phyloP scores from a whole-genome alignment of 2,329 filamentous ascomycete species.

The Capronia epimyces region DNA sequence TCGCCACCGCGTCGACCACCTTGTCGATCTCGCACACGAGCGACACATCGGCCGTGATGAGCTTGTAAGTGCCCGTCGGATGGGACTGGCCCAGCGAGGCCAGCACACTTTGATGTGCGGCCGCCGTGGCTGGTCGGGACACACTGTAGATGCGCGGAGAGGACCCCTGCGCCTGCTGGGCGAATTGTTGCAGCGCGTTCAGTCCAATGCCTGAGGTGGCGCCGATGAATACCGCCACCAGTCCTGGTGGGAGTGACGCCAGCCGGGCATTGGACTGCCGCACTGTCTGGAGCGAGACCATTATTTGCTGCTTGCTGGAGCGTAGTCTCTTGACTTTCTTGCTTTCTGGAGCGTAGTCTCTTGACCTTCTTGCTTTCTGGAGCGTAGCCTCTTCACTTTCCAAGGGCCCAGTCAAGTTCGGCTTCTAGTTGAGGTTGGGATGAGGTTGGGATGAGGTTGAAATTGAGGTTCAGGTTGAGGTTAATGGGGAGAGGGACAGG shows the following conservation, averaged over 20 bases:
- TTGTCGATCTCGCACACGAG: conserved; percentile 2
- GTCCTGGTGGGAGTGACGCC: conserved; percentile 1
- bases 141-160: conserved; percentile 6
- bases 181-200: conserved; percentile 8
- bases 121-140: not conserved
- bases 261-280: conserved; percentile 7
- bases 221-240: conserved; percentile 8
- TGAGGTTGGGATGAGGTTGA: too few relatives aligned
- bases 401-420: too few relatives aligned
- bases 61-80: not conserved
- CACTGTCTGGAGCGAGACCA: conserved; percentile 4
- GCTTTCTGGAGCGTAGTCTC: too few relatives aligned
- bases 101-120: not conserved
- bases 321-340: too few relatives aligned
- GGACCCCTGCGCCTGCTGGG: conserved; percentile 3
- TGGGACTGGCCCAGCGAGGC: not conserved
- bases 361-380: too few relatives aligned
- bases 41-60: conserved; percentile 6
- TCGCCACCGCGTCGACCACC: conserved; percentile 2
- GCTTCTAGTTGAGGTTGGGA: too few relatives aligned
- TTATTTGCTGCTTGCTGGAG: not conserved
- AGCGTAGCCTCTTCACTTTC: too few relatives aligned
- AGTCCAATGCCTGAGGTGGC: conserved; percentile 6
- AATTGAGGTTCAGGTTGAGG: too few relatives aligned
- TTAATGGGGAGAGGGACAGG: too few relatives aligned